These are phyloP conservation scores for Neurospora sp. DNA, from an alignment of 495 filamentous ascomycete genomes.

Conservation along the genomic window DNA sequence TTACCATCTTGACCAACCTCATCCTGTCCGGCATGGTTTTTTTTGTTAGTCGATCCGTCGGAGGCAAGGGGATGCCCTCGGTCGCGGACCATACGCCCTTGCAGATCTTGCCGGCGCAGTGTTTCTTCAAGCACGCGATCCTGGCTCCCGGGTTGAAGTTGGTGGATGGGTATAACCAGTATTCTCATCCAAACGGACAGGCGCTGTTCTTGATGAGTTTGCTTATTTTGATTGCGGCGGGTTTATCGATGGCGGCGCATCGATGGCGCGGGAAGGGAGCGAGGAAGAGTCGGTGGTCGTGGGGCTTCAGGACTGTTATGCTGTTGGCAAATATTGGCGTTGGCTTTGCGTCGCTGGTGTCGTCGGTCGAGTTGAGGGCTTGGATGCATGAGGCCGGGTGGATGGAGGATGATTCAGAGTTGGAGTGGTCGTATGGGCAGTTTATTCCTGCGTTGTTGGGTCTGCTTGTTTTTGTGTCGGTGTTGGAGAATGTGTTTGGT, in stretches of 20 bases:
- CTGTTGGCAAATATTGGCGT: not conserved
- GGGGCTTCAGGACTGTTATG: not conserved
- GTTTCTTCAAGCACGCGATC: not conserved
- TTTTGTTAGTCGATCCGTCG: not conserved
- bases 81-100: not conserved
- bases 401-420: not conserved
- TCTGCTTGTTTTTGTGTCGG: not conserved
- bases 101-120: not conserved
- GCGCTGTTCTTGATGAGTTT: not conserved
- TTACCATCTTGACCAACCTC: not conserved
- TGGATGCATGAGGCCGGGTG: not conserved
- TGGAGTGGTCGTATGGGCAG: not conserved
- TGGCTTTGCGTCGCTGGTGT: not conserved
- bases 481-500: not conserved
- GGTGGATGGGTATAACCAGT: not conserved
- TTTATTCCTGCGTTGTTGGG: not conserved
- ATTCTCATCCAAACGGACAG: not conserved
- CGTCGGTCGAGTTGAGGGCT: not conserved
- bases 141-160: not conserved
- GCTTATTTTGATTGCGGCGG: not conserved
- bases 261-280: not conserved
- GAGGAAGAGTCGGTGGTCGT: not conserved
- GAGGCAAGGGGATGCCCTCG: not conserved
- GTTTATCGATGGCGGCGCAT: not conserved
- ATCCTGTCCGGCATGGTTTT: not conserved